phyloP scores from a whole-genome alignment of 2,329 filamentous ascomycete species.

The Aureobasidium uvarum region DNA sequence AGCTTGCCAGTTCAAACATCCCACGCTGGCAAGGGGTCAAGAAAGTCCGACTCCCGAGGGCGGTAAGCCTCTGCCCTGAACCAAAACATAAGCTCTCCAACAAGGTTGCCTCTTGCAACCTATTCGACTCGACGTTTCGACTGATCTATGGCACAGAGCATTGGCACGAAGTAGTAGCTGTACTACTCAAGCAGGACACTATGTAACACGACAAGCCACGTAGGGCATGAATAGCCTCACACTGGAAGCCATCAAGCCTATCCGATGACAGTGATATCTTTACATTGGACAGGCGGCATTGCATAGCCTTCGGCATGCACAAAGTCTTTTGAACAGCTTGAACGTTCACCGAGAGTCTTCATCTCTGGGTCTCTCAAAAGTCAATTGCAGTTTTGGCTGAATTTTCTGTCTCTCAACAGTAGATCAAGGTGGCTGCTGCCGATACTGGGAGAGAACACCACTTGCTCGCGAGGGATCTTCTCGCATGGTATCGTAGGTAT shows the following conservation, averaged over 20 bases:
- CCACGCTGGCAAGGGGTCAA: neutral
- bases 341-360: neutral
- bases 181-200: neutral
- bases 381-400: neutral
- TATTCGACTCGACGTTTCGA: neutral
- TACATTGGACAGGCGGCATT: neutral
- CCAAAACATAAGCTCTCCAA: neutral
- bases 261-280: neutral
- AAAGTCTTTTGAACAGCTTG: neutral
- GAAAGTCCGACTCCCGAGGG: constrained; percentile 12
- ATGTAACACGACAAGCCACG: neutral
- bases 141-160: neutral
- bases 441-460: too few relatives aligned
- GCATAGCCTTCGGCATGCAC: neutral
- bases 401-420: neutral
- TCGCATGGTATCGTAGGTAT: too few relatives aligned
- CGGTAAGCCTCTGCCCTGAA: constrained; percentile 10
- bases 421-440: neutral
- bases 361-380: neutral
- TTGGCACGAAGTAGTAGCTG: neutral
- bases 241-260: neutral
- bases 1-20: constrained; percentile 6
- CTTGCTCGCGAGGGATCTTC: too few relatives aligned
- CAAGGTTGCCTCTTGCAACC: neutral
- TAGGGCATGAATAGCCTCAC: neutral